Evolutionary conservation across 2,329 filamentous ascomycete species (phyloP).

Genomic region (Ciborinia camelliae): DNA sequence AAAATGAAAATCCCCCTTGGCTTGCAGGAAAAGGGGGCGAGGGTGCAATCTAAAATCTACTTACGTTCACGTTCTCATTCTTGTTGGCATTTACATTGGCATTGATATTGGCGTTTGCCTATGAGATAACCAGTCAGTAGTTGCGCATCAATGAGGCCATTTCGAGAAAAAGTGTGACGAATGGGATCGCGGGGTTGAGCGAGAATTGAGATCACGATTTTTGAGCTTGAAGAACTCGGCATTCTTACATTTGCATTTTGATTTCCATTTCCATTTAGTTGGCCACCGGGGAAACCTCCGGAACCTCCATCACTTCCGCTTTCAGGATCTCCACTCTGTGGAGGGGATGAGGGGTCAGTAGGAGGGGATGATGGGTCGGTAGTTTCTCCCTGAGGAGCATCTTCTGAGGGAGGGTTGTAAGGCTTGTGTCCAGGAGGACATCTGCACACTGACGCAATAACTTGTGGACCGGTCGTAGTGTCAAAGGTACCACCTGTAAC

Average conservation of each 20-base stretch:
- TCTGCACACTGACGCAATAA: too few species aligned
- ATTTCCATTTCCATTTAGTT: neutral
- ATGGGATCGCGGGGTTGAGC: neutral
- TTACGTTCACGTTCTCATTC: conserved; percentile 4
- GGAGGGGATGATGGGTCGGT: too few species aligned
- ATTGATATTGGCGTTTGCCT: conserved; percentile 1
- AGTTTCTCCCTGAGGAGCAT: too few species aligned
- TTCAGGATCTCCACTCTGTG: too few species aligned
- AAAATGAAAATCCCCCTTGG: neutral
- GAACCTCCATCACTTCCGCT: too few species aligned
- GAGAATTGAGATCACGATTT: too few species aligned
- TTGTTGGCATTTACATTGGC: neutral
- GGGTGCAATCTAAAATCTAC: neutral
- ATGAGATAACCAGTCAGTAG: neutral
- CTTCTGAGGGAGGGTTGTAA: too few species aligned
- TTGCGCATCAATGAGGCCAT: neutral
- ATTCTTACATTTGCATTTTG: neutral
- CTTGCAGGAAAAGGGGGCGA: neutral
- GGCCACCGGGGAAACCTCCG: too few species aligned
- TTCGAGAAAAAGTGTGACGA: too few species aligned
- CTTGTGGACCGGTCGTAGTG: too few species aligned
- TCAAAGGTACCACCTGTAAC: too few species aligned
- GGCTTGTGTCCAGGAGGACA: conserved; percentile 7
- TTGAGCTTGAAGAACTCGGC: neutral
- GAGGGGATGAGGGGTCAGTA: too few species aligned